Evolutionary conservation across 192 early-diverging fungal genomes (phyloP).

Genomic region (Dispira simplex): DNA sequence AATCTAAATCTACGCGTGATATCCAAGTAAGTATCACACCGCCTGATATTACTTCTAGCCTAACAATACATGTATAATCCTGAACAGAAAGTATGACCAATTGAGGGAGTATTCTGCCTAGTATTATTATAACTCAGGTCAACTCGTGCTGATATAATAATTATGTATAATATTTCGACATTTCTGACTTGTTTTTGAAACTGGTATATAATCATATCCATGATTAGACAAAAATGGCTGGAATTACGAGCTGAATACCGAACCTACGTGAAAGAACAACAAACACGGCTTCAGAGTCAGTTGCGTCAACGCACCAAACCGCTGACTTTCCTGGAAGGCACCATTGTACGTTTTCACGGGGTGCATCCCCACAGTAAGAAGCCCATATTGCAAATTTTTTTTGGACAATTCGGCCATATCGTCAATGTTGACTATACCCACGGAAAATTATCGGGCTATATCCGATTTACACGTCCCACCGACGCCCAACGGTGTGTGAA

Average conservation of each 20-base stretch:
- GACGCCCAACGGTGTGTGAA: neutral
- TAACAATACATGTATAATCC: too few species aligned
- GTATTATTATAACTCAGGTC: too few species aligned
- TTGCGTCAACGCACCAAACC: neutral
- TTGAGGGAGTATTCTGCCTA: neutral
- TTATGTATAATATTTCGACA: too few species aligned
- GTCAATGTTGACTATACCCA: neutral
- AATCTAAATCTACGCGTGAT: neutral
- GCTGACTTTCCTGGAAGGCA: slow-evolving; percentile 2
- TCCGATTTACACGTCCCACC: neutral
- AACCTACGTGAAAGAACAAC: neutral
- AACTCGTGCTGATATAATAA: too few species aligned
- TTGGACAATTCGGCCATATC: neutral
- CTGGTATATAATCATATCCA: neutral
- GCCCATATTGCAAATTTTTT: neutral
- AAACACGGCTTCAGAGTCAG: neutral
- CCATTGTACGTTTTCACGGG: slow-evolving; percentile 10
- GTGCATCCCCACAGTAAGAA: neutral
- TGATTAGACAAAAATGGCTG: neutral
- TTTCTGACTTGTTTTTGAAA: too few species aligned
- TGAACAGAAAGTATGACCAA: neutral
- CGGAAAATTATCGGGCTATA: neutral
- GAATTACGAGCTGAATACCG: neutral
- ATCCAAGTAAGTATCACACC: slow-evolving; percentile 1
- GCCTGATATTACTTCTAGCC: too few species aligned